Evolutionary conservation across 345 rosid species (phyloP), one percentile per base, ranked within the genome.

Genomic region (Firmiana major): DNA sequence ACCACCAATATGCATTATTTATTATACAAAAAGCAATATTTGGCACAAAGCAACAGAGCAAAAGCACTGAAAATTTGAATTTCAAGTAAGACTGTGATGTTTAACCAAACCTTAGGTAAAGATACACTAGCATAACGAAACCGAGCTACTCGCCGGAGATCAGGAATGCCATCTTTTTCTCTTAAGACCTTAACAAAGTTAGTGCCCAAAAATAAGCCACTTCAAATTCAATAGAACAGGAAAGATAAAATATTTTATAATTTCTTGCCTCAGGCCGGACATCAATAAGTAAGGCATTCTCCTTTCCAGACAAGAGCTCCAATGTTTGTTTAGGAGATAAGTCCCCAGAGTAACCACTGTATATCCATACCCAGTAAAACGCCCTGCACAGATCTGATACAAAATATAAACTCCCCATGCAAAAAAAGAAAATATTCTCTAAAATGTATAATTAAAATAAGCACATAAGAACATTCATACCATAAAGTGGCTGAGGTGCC

Each of bases 261-360:
- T 76, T 68, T 85, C 99, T 92, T 90, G 91, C 99, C 90, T 96
- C 97, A 51, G 97, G 92, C 89, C 98, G 88, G 86, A 96, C 85
- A 87, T 96, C 99, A 57, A 96, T 84, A 65, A 96, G 93, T 36
- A 90, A 83, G 28, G 90, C 87, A 79, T 90, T 89, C 80, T 91
- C 91, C 88, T 79, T 81, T 68, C 93, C 92, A 59, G 65, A 81
- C 79, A 96, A 83, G 74, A 96, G 90, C 85, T 92, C 91, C 71
- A 93, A 79, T 42, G 97, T 89, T 78, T 75, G 79, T 42, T 84
- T 79, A 80, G 98, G 94, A 81, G 99, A 90, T 80, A 96, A 84
- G 84, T 93, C 94, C 78, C 99, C 97, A 72, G 97, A 88, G 77
- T 96, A 96, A 51, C 98, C 99, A 66, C 94, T 78, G 77, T 89